Evolutionary conservation across 1,284 basidiomycete species (phyloP).

Genomic region (Tilletia walkeri): DNA sequence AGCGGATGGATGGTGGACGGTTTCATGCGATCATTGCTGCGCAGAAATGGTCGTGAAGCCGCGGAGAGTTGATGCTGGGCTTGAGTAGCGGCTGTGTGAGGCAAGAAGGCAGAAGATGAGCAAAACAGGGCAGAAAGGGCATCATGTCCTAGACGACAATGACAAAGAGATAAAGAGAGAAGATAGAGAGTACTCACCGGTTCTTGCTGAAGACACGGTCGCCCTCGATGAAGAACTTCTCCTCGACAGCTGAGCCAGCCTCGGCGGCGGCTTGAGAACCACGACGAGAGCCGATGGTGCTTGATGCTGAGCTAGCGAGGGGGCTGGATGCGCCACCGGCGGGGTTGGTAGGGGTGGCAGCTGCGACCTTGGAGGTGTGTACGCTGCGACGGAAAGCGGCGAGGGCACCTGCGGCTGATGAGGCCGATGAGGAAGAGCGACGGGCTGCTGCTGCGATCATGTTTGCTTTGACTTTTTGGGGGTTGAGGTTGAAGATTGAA

Average conservation of each 20-base stretch:
- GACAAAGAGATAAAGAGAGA: not conserved
- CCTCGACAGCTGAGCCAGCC: slow-evolving; percentile 7
- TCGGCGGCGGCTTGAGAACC: slow-evolving; percentile 11
- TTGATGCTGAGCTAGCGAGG: not conserved
- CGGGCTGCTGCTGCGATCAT: slow-evolving; percentile 4
- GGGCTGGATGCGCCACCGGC: slow-evolving; percentile 8
- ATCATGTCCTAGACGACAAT: too few relatives aligned
- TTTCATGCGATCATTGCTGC: slow-evolving; percentile 5
- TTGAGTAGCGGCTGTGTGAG: slow-evolving; percentile 13
- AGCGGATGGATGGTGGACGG: too few relatives aligned
- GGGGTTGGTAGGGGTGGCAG: slow-evolving; percentile 1
- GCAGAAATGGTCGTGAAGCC: not conserved
- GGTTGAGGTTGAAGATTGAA: not conserved
- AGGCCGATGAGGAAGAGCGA: slow-evolving; percentile 14
- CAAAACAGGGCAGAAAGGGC: not conserved
- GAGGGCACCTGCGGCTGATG: not conserved
- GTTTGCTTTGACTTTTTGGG: not conserved
- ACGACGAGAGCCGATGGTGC: slow-evolving; percentile 10
- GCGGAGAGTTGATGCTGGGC: not conserved
- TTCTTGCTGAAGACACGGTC: slow-evolving; percentile 13
- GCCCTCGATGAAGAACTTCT: slow-evolving; percentile 17
- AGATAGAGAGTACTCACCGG: not conserved
- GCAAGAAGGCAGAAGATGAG: not conserved
- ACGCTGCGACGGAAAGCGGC: slow-evolving; percentile 11
- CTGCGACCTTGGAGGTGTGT: slow-evolving; percentile 12